Percentiles rank a stretch among this genome's conserved stretches.
Evolutionary conservation across 2,329 filamentous ascomycete genomes (phyloP).

Genomic region (Aspergillus hiratsukae): DNA sequence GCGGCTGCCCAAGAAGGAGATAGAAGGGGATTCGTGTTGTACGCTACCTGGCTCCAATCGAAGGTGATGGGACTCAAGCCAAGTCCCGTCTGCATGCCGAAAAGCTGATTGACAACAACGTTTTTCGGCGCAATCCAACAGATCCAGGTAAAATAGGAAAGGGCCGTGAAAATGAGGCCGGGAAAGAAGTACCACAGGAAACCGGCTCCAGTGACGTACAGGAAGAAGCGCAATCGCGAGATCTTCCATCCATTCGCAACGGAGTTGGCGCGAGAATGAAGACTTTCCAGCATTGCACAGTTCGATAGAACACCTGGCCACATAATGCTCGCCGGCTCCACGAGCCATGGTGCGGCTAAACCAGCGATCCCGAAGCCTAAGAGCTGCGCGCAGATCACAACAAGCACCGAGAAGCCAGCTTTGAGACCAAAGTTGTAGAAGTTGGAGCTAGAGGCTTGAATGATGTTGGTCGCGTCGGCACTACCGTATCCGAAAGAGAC

Average conservation of each 20-base stretch:
- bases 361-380: constrained; percentile 40
- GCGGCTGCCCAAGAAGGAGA: constrained; percentile 25
- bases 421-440: constrained; percentile 42
- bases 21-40: constrained; percentile 33
- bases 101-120: constrained; percentile 44
- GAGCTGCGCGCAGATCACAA: constrained; percentile 37
- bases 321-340: constrained; percentile 37
- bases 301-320: constrained; percentile 40
- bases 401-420: constrained; percentile 36
- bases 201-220: constrained; percentile 25
- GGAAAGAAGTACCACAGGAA: constrained; percentile 52
- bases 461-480: constrained; percentile 45
- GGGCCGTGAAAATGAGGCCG: constrained; percentile 46
- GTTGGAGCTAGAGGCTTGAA: constrained; percentile 36
- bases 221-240: constrained; percentile 36
- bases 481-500: constrained; percentile 46
- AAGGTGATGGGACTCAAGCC: constrained; percentile 29
- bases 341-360: constrained; percentile 33
- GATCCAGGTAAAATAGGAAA: constrained; percentile 48
- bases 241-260: constrained; percentile 37
- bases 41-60: constrained; percentile 32
- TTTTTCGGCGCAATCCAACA: constrained; percentile 49
- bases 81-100: constrained; percentile 34
- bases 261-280: constrained; percentile 37
- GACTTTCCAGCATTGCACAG: constrained; percentile 34